Conservation (phyloP, 1,284 basidiomycete species). For the Xerocomus minutiporus region DNA sequence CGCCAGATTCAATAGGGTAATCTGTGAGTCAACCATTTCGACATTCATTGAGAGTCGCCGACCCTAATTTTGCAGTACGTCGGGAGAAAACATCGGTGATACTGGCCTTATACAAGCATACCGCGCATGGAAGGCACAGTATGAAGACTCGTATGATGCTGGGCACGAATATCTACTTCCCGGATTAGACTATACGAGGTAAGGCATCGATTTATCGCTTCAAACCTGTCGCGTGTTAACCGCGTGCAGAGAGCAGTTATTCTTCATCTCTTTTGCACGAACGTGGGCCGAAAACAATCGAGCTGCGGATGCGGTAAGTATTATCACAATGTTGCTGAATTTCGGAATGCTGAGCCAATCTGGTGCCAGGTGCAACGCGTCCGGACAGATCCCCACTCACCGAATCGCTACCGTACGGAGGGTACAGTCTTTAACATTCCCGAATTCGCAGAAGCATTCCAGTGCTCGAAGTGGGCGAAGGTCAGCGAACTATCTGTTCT, state of each 20-base stretch:
- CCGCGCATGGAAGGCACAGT: conserved; percentile 82
- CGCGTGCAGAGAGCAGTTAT: conserved; percentile 74
- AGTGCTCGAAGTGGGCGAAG: conserved; percentile 67
- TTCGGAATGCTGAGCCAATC: conserved; percentile 15
- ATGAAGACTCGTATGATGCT: conserved; percentile 46
- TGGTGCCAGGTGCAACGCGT: conserved; percentile 63
- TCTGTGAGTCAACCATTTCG: conserved; percentile 43
- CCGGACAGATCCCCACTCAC: conserved; percentile 86
- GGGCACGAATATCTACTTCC: conserved; percentile 73
- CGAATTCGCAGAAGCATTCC: conserved; percentile 75
- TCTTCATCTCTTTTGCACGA: conserved; percentile 83
- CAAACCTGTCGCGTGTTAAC: background rate
- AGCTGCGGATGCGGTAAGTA: conserved; percentile 63
- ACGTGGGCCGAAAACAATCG: conserved; percentile 75
- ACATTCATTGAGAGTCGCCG: background rate
- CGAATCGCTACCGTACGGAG: conserved; percentile 71
- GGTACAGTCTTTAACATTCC: conserved; percentile 79
- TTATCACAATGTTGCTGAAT: conserved; percentile 2
- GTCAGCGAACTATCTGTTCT: conserved; percentile 32
- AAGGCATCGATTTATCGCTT: background rate
- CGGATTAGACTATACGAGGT: conserved; percentile 77
- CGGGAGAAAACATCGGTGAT: conserved; percentile 89
- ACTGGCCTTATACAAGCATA: conserved; percentile 81
- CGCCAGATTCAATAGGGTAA: conserved; percentile 51
- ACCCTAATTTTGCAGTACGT: conserved; percentile 49